Conservation (phyloP, 371 early-diverging fungal species). For the Apophysomyces trapeziformis region DNA sequence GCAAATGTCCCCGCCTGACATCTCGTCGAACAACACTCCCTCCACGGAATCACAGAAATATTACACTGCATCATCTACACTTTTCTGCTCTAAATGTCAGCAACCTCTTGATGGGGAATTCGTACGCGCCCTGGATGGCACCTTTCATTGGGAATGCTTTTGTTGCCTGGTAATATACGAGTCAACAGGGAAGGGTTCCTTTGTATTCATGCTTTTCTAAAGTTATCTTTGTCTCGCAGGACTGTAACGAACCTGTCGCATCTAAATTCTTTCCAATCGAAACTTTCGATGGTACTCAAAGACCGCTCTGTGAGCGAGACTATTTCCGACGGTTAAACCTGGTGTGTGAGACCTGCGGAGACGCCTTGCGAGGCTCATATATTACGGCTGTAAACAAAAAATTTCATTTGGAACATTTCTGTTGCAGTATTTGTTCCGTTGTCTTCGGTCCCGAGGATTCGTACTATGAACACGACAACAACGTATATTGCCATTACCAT, state of each 20-base stretch:
- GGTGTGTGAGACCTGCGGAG: conserved; percentile 90
- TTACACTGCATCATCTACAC: conserved; percentile 3
- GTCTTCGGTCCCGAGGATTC: conserved; percentile 95
- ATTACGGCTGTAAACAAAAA: conserved; percentile 92
- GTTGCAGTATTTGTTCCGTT: conserved; percentile 92
- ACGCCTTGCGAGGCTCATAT: conserved; percentile 88
- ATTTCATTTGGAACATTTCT: conserved; percentile 96
- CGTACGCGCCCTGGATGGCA: conserved; percentile 87
- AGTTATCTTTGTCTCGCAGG: conserved; percentile 47
- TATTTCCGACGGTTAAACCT: conserved; percentile 85
- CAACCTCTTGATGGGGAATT: conserved; percentile 71
- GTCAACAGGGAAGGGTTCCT: not conserved
- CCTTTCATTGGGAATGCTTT: conserved; percentile 94
- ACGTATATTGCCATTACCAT: conserved; percentile 94
- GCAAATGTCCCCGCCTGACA: conserved; percentile 9
- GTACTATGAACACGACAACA: conserved; percentile 92
- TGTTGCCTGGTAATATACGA: conserved; percentile 78
- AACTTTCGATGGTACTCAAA: conserved; percentile 58
- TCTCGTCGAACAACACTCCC: conserved; percentile 4
- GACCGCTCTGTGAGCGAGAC: conserved; percentile 84
- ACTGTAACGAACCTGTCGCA: conserved; percentile 86
- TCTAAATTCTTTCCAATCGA: conserved; percentile 86
- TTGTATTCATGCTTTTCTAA: conserved; percentile 5
- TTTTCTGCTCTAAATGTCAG: conserved; percentile 36
- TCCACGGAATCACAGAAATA: conserved; percentile 7